Conservation (phyloP, 139 green algal genomes). For the Tetradesmus obliquus region DNA sequence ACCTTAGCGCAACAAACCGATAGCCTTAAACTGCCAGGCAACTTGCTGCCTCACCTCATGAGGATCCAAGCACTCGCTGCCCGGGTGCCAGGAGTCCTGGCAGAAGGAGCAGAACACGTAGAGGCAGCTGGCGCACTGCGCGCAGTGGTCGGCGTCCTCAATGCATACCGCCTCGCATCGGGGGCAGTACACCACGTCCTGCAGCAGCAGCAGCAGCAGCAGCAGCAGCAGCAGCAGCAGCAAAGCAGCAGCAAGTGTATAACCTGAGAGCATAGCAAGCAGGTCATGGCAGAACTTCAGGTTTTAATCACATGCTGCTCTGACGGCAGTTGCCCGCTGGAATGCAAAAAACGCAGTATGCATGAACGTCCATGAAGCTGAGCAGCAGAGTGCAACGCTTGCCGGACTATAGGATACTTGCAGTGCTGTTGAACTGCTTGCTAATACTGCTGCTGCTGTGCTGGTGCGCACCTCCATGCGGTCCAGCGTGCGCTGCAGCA, state of each 20-base stretch:
- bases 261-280: neutral
- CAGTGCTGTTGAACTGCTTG: neutral
- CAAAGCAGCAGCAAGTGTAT: neutral
- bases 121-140: slow-evolving; percentile 79
- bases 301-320: no score
- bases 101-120: slow-evolving; percentile 89
- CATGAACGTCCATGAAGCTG: neutral
- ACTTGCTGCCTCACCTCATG: slow-evolving; percentile 11
- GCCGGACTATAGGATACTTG: neutral
- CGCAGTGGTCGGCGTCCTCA: slow-evolving; percentile 83
- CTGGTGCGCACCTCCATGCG: slow-evolving; percentile 68
- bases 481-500: slow-evolving; percentile 80
- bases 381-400: neutral
- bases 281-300: neutral
- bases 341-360: no score
- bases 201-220: slow-evolving; percentile 78
- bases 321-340: no score
- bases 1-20: no score
- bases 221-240: neutral
- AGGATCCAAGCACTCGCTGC: slow-evolving; percentile 57
- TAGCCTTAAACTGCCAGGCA: no score
- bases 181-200: slow-evolving; percentile 85
- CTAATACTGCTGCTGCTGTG: neutral
- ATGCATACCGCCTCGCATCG: slow-evolving; percentile 75
- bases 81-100: slow-evolving; percentile 75